Evolutionary conservation across 2,329 filamentous ascomycete genomes (phyloP).

Genomic region (Dactylellina haptotyla): DNA sequence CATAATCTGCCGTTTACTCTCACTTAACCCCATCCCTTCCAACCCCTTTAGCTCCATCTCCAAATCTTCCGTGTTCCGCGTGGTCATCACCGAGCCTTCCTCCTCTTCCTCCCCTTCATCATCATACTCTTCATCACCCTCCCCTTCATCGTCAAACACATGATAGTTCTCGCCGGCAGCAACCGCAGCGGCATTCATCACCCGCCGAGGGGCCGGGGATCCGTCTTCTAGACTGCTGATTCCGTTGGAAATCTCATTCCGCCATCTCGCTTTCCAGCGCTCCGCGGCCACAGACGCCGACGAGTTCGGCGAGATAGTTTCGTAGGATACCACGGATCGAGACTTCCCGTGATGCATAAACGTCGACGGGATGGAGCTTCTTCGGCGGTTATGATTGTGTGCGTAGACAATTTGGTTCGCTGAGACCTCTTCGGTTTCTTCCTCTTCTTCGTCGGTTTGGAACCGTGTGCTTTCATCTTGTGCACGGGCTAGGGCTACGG

Average conservation of each 20-base stretch:
- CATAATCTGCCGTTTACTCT: constrained; percentile 52
- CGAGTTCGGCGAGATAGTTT: constrained; percentile 50
- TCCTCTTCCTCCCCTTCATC: constrained; percentile 9
- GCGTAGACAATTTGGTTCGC: constrained; percentile 13
- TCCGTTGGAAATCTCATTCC: background rate
- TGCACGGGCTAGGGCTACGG: background rate
- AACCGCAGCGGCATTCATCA: background rate
- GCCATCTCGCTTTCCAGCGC: constrained; percentile 21
- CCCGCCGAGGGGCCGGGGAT: constrained; percentile 19
- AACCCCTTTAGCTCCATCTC: constrained; percentile 42
- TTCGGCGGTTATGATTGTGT: constrained; percentile 19
- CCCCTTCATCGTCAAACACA: constrained; percentile 10
- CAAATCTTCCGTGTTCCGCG: constrained; percentile 39
- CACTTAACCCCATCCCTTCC: constrained; percentile 38
- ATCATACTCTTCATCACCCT: constrained; percentile 13
- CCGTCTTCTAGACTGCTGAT: constrained; percentile 14
- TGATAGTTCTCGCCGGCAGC: background rate
- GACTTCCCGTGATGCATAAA: constrained; percentile 39
- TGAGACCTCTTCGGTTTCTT: background rate
- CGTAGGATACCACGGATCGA: constrained; percentile 32
- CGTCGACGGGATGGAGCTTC: constrained; percentile 48
- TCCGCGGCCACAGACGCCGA: constrained; percentile 45
- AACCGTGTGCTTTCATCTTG: background rate
- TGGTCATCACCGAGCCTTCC: constrained; percentile 22
- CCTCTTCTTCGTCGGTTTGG: background rate